A percentile compares a stretch with the other conserved stretches of the same genome.
Conservation (phyloP, 305 asterid species). For the Plantago coronopus region DNA sequence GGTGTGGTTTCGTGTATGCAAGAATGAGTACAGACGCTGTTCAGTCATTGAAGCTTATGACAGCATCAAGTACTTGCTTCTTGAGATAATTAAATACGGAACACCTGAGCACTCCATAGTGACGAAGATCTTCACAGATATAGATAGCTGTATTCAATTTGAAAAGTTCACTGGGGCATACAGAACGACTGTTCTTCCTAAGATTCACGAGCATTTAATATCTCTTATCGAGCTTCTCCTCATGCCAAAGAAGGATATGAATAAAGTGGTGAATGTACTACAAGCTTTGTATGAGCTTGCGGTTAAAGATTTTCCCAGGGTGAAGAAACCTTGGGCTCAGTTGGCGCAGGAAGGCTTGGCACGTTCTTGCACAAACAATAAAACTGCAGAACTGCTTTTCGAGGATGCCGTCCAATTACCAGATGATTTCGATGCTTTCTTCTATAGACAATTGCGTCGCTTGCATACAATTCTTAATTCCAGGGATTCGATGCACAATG, state of each 20-base stretch:
- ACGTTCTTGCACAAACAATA: conserved; percentile 31
- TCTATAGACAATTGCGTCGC: conserved; percentile 75
- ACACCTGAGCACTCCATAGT: conserved; percentile 71
- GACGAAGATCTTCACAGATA: conserved; percentile 52
- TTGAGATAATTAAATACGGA: conserved; percentile 53
- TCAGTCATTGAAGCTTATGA: conserved; percentile 87
- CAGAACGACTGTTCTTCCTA: conserved; percentile 46
- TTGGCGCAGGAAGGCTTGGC: conserved; percentile 75
- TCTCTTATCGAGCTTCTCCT: conserved; percentile 61
- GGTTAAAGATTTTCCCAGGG: conserved; percentile 63
- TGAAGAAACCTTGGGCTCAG: conserved; percentile 52
- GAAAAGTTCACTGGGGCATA: conserved; percentile 65
- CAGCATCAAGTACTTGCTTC: conserved; percentile 69
- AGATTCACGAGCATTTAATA: conserved; percentile 54
- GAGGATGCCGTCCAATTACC: conserved; percentile 65
- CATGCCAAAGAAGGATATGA: conserved; percentile 43
- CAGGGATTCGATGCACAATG: conserved; percentile 73
- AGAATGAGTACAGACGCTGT: conserved; percentile 84
- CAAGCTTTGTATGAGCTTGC: conserved; percentile 87
- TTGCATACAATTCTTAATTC: conserved; percentile 71
- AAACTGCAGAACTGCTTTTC: conserved; percentile 50
- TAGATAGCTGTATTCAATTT: conserved; percentile 39
- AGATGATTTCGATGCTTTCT: conserved; percentile 50
- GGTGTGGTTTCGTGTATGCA: conserved; percentile 80
- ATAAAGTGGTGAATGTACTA: conserved; percentile 57